phyloP scores from a whole-genome alignment of 169 alveolate genomes.

The Eimeria falciformis region DNA sequence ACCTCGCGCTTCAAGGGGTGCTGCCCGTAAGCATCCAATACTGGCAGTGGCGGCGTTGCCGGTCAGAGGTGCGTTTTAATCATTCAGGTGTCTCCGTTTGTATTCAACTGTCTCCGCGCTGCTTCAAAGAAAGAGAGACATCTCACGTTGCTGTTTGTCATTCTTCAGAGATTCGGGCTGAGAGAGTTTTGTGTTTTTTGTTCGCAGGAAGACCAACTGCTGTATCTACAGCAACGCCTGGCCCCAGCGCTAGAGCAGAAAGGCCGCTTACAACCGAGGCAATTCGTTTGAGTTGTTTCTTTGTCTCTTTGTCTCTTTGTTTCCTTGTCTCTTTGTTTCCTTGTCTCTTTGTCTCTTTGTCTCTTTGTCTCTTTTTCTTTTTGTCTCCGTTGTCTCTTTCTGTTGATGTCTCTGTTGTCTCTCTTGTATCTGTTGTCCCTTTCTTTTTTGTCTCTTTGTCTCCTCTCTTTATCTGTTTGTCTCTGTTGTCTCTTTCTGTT shows the following conservation, averaged over 20 bases:
- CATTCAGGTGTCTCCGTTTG: not conserved
- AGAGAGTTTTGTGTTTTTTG: conserved; percentile 9
- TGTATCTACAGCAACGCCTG: conserved; percentile 25
- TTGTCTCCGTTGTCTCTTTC: not conserved
- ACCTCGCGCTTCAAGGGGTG: conserved; percentile 41
- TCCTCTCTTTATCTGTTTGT: too few relatives aligned
- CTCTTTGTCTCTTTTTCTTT: not conserved
- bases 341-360: not conserved
- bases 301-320: too few relatives aligned
- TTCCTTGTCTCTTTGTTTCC: not conserved
- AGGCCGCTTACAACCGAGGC: not conserved
- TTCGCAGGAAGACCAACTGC: conserved; percentile 58
- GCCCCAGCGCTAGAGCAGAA: not conserved
- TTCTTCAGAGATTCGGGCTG: not conserved
- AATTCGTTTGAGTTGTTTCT: not conserved
- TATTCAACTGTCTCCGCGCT: not conserved
- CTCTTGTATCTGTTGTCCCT: not conserved
- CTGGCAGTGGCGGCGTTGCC: conserved; percentile 78
- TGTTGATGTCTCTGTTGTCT: not conserved
- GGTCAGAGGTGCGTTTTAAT: conserved; percentile 67
- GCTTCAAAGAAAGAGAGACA: not conserved
- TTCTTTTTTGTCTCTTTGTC: not conserved
- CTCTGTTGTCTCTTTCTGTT: too few relatives aligned
- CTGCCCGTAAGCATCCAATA: conserved; percentile 65
- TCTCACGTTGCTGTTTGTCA: not conserved